A percentile compares a stretch with the other conserved stretches of the same genome.
Evolutionary conservation across 768 basidiomycete species (phyloP).

Genomic region (Auriculariales sp.): DNA sequence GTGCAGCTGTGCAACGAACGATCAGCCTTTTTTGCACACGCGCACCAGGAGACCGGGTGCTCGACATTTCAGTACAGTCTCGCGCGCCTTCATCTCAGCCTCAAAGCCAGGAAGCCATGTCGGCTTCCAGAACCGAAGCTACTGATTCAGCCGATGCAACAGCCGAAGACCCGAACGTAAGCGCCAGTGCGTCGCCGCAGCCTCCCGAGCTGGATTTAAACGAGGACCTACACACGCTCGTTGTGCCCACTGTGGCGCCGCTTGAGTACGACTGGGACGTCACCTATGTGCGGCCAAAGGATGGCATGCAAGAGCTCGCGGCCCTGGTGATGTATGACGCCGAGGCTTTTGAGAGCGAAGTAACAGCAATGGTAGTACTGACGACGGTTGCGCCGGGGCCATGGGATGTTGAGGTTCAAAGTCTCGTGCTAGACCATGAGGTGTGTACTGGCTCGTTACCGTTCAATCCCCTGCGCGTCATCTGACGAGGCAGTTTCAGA

Average conservation of each 20-base stretch:
- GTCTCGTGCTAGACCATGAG: slow-evolving; percentile 28
- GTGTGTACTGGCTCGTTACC: slow-evolving; percentile 20
- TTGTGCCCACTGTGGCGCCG: slow-evolving; percentile 51
- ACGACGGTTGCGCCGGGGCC: slow-evolving; percentile 40
- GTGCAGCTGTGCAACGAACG: slow-evolving; percentile 41
- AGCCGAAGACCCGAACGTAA: background rate
- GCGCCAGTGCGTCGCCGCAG: no score
- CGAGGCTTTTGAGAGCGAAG: slow-evolving; percentile 35
- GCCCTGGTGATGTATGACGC: slow-evolving; percentile 39
- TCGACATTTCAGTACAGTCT: slow-evolving; percentile 75
- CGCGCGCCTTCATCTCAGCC: no score
- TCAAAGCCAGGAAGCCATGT: no score
- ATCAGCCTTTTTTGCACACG: slow-evolving; percentile 49
- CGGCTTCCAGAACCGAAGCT: slow-evolving; percentile 11
- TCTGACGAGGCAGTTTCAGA: background rate
- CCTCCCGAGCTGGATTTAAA: slow-evolving; percentile 19
- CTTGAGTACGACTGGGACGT: slow-evolving; percentile 41
- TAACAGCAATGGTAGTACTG: slow-evolving; percentile 39
- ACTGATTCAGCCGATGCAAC: slow-evolving; percentile 5
- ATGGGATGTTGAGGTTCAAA: slow-evolving; percentile 39
- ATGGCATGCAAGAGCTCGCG: slow-evolving; percentile 29
- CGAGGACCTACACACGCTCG: slow-evolving; percentile 54
- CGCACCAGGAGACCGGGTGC: slow-evolving; percentile 48
- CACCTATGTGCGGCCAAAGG: slow-evolving; percentile 32
- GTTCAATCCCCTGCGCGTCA: background rate